Evolutionary conservation across 257 asterid species (phyloP), one percentile per base, ranked within the genome.

Genomic region (Eucommia ulmoides): DNA sequence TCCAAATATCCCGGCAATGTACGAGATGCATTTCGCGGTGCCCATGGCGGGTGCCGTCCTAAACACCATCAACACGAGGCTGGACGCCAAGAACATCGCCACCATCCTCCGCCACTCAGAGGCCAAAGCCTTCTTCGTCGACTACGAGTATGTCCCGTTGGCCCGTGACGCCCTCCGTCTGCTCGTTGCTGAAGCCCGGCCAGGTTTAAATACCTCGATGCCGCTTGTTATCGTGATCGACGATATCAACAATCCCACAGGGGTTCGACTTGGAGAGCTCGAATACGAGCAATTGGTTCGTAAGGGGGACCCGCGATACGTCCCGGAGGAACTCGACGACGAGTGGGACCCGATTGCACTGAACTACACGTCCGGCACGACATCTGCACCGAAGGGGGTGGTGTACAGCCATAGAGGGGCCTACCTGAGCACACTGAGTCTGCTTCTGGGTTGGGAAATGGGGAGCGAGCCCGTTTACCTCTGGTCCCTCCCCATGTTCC

Each of bases 401-500:
- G 20, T 54, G 18, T 41, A 42, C 23, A 41, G 51, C 6, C 59
- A 55, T 15, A 19, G 52, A 12, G 24, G n/a, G 8, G 3, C 41
- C 7, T 55, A 16, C 18, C 6, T 55, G 6, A 45, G 19, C 19
- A 16, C 53, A 2, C 3, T 19, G 9, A 48, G 35, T 46, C 19
- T 22, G 8, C 22, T 46, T 18, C 19, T 55, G 1, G 52, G 21
- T 1, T 45, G 52, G 64, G 11, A 24, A 1, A 23, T 59, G n/a
- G 29, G 45, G 8, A 58, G 23, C 23, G 18, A 50, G 33, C 51
- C 64, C 3, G 64, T 58, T 5, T 58, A 22, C 41, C 8, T 58
- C 18, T 58, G 64, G 64, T 49, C 64, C 4, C 56, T 58, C 17
- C 57, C 56, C 9, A 33, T 58, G 64, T 58, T 58, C 20, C 64